Base-by-base conservation (phyloP, 108 stramenopile species). In the Fistulifera pelliculosa region DNA sequence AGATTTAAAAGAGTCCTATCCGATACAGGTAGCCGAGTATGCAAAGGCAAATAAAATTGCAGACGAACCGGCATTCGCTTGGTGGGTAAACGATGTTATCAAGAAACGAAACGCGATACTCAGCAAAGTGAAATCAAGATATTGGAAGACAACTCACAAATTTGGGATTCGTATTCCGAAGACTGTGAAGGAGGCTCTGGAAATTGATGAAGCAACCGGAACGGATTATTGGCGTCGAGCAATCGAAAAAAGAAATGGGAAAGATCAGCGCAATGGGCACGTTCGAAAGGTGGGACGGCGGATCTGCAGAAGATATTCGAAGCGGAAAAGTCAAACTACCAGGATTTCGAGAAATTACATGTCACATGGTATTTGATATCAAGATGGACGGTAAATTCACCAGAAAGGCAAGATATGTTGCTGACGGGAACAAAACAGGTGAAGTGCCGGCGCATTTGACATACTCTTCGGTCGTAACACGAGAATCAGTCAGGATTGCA, bases 101-200 rank as follows among this genome's bases (percentile, higher is more conserved):
- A 44, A 45, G 19, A 57, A 62, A 22, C 53, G 64, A 25, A 53
- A 70, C 40, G 13, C n/a, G 6, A 65, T 76, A 12, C 35, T 73
- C 1, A 0, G 41, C 0, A 47, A 31, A 18, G 52, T 69, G 0
- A 59, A 49, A 23, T 21, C 48, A 1, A 0, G 62, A 42, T 42
- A 41, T 1, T 21, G 45, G 22, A 62, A 60, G 27, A 38, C 21
- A 0, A 66, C 60, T 0, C 71, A 70, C 48, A 74, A 83, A 52
- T 82, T 54, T 63, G 79, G 79, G 0, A 56, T 79, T 26, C 38
- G 64, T 48, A 21, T 85, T 0, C 83, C 71, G 0, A 63, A 18
- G 8, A 56, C 52, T 38, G 62, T 78, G 1, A 44, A 64, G 12
- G 49, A 78, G 7, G 83, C 83, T 17, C 28, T 56, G 0, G 26